Conservation (phyloP, 306 rosid species). For the Cicer judaicum region DNA sequence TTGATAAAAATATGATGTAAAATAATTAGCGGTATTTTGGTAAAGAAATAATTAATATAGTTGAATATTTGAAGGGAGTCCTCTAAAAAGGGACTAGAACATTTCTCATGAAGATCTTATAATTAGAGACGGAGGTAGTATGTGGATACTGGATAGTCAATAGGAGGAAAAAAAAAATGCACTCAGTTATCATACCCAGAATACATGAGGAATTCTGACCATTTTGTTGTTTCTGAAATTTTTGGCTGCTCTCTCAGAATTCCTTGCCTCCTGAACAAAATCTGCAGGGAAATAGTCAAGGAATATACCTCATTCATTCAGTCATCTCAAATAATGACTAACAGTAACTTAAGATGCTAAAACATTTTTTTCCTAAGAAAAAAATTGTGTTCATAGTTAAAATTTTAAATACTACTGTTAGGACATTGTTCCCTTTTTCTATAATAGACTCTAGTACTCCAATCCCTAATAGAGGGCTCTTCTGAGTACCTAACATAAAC, state of each 20-base stretch:
- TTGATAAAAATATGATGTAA: not conserved
- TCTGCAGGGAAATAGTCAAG: slow-evolving; percentile 55
- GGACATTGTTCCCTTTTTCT: too few species aligned
- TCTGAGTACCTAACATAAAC: not conserved
- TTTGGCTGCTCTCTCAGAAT: slow-evolving; percentile 79
- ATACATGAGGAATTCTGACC: slow-evolving; percentile 76
- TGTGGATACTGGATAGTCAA: slow-evolving; percentile 22
- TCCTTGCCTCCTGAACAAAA: slow-evolving; percentile 85
- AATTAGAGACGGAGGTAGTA: not conserved
- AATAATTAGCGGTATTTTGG: not conserved
- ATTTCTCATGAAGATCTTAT: not conserved
- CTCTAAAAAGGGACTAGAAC: not conserved
- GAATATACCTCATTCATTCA: slow-evolving; percentile 29
- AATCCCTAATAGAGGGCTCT: too few species aligned
- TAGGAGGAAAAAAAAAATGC: slow-evolving; percentile 19
- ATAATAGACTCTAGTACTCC: too few species aligned
- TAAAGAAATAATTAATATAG: not conserved
- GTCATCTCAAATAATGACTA: slow-evolving; percentile 35
- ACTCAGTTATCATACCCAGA: slow-evolving; percentile 69
- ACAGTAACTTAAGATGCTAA: slow-evolving; percentile 14
- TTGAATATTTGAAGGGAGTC: not conserved
- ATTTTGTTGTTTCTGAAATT: slow-evolving; percentile 67
- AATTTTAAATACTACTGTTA: not conserved
- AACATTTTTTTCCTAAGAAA: not conserved
- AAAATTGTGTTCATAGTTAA: slow-evolving; percentile 4